phyloP scores from a whole-genome alignment of 2,329 filamentous ascomycete genomes.

The Emericellopsis cladophorae region DNA sequence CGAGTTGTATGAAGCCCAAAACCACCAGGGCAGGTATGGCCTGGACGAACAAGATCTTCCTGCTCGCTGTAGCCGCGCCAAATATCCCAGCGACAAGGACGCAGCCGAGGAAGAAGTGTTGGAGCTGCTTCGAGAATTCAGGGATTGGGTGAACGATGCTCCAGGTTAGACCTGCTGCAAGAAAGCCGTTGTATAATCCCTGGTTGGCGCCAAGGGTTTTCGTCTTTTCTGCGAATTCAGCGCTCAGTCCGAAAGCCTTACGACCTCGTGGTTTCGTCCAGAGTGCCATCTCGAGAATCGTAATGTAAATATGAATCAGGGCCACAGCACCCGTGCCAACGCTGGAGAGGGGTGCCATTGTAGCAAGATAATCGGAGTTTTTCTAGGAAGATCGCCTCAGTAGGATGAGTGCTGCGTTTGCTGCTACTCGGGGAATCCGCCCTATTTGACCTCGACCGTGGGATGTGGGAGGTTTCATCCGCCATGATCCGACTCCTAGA shows the following conservation, averaged over 20 bases:
- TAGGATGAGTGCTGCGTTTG: too few species aligned
- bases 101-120: conserved; percentile 33
- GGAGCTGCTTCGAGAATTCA: conserved; percentile 27
- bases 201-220: conserved; percentile 34
- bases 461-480: too few species aligned
- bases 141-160: conserved; percentile 28
- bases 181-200: conserved; percentile 39
- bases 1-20: too few species aligned
- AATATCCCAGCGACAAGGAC: conserved; percentile 30
- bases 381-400: too few species aligned
- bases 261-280: conserved; percentile 32
- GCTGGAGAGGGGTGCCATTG: conserved; percentile 20
- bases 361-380: too few species aligned
- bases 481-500: too few species aligned
- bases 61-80: conserved; percentile 27
- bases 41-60: conserved; percentile 30
- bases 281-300: conserved; percentile 34
- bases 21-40: conserved; percentile 15
- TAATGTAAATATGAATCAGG: conserved; percentile 32
- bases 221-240: conserved; percentile 32
- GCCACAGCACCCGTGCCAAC: conserved; percentile 24
- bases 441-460: too few species aligned
- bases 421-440: too few species aligned
- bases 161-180: conserved; percentile 35
- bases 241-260: conserved; percentile 27